Evolutionary conservation across 2,329 filamentous ascomycete species (phyloP).

Genomic region (Myriangium duriaei): DNA sequence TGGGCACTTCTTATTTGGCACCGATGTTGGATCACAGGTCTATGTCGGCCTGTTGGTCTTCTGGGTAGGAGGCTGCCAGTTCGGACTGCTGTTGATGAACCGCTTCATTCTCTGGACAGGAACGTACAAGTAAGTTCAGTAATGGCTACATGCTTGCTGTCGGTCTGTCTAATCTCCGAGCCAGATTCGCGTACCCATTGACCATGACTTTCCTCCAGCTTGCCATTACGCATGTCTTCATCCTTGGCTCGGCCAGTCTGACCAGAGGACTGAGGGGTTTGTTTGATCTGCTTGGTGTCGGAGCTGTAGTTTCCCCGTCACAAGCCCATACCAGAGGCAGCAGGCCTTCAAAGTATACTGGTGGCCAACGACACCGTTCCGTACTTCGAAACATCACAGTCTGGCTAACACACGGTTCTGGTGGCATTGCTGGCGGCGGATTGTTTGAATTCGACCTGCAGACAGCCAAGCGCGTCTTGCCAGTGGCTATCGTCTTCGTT

Average conservation of each 20-base stretch:
- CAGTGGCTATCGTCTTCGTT: constrained; percentile 38
- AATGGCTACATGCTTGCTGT: neutral
- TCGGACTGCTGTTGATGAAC: constrained; percentile 38
- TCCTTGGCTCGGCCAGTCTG: constrained; percentile 36
- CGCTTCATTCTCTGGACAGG: constrained; percentile 37
- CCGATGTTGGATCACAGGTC: constrained; percentile 35
- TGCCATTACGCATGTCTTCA: constrained; percentile 36
- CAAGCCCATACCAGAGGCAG: constrained; percentile 12
- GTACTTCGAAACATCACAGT: constrained; percentile 16
- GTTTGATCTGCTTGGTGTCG: constrained; percentile 31
- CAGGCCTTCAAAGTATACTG: constrained; percentile 14
- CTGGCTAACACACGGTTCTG: constrained; percentile 29
- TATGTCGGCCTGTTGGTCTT: constrained; percentile 37
- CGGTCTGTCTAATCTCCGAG: neutral
- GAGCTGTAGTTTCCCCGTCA: constrained; percentile 33
- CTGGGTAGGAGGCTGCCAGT: constrained; percentile 36
- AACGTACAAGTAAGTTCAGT: constrained; percentile 4
- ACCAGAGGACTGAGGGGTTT: constrained; percentile 33
- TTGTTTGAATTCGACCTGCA: constrained; percentile 40
- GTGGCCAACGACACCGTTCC: constrained; percentile 15
- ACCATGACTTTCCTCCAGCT: constrained; percentile 40
- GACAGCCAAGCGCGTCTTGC: constrained; percentile 36
- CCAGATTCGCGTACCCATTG: constrained; percentile 41
- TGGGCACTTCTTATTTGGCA: constrained; percentile 37
- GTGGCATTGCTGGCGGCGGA: constrained; percentile 41